Conservation (phyloP, 148 eudicot species). For the Dysphania ambrosioides region DNA sequence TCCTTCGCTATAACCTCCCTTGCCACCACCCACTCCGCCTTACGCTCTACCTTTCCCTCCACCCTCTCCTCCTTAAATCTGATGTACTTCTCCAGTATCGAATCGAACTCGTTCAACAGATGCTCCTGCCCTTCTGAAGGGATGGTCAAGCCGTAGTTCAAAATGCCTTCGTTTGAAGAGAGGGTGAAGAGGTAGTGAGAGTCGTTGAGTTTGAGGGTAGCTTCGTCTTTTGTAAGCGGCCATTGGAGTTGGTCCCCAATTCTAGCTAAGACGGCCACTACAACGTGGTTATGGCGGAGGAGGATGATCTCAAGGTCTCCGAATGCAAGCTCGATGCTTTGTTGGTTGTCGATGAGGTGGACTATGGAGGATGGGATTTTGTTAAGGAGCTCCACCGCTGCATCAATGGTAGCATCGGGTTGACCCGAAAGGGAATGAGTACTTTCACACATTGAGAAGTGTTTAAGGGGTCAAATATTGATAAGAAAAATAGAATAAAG, state of each 20-base stretch:
- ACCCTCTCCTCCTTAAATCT: constrained; percentile 52
- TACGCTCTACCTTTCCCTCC: constrained; percentile 24
- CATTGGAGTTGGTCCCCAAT: constrained; percentile 70
- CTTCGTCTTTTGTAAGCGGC: constrained; percentile 75
- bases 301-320: constrained; percentile 58
- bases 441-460: constrained; percentile 7
- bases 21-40: constrained; percentile 40
- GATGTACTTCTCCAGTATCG: constrained; percentile 49
- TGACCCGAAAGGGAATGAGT: constrained; percentile 1
- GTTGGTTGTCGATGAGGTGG: constrained; percentile 60
- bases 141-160: constrained; percentile 74
- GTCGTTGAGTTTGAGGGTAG: constrained; percentile 68
- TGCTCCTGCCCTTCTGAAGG: constrained; percentile 57
- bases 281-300: constrained; percentile 50
- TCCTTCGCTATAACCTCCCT: constrained; percentile 50
- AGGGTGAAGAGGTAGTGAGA: constrained; percentile 76
- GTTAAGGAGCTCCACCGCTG: constrained; percentile 55
- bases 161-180: constrained; percentile 14
- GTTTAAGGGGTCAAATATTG: not conserved
- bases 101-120: constrained; percentile 41
- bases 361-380: constrained; percentile 49
- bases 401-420: constrained; percentile 15
- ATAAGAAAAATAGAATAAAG: not conserved
- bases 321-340: constrained; percentile 62
- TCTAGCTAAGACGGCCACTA: constrained; percentile 64